Percentiles rank a stretch among this genome's conserved stretches.
Conservation (phyloP, 352 stramenopile genomes). For the Lagenidium giganteum region DNA sequence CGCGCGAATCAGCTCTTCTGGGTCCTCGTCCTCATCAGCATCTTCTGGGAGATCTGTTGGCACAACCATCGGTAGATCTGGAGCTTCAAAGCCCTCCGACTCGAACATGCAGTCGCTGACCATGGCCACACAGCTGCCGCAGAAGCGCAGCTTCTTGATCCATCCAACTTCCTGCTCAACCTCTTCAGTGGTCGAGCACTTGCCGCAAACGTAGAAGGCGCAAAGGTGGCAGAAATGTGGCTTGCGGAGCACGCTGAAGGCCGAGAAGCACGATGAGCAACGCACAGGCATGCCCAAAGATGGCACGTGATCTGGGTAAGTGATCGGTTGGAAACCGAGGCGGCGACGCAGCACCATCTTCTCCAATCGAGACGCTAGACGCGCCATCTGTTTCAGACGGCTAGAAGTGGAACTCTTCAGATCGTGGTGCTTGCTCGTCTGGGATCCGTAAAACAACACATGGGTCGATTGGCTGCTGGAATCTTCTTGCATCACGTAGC, state of each 20-base stretch:
- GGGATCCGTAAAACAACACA: slow-evolving; percentile 1
- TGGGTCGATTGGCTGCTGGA: background rate
- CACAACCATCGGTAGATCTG: background rate
- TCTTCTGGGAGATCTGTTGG: too few species aligned
- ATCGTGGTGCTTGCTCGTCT: slow-evolving; percentile 3
- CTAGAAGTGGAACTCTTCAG: slow-evolving; percentile 1
- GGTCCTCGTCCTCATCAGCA: too few species aligned
- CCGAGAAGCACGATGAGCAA: slow-evolving; percentile 34
- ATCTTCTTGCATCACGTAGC: background rate
- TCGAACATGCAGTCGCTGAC: slow-evolving; percentile 50
- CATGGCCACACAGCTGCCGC: slow-evolving; percentile 33
- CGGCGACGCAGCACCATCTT: slow-evolving; percentile 39
- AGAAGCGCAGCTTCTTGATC: slow-evolving; percentile 41
- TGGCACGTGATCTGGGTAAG: slow-evolving; percentile 18
- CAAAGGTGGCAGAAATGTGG: slow-evolving; percentile 55
- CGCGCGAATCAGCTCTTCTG: too few species aligned
- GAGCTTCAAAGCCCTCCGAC: background rate
- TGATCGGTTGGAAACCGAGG: slow-evolving; percentile 42
- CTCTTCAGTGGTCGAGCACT: slow-evolving; percentile 38
- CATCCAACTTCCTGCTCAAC: slow-evolving; percentile 38
- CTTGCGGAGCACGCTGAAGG: slow-evolving; percentile 42
- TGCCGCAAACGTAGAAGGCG: slow-evolving; percentile 43
- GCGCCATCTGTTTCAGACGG: slow-evolving; percentile 20
- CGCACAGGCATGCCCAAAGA: slow-evolving; percentile 2
- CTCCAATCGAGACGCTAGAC: slow-evolving; percentile 5